Evolutionary conservation across 257 asterid genomes (phyloP).

Genomic region (Striga asiatica): DNA sequence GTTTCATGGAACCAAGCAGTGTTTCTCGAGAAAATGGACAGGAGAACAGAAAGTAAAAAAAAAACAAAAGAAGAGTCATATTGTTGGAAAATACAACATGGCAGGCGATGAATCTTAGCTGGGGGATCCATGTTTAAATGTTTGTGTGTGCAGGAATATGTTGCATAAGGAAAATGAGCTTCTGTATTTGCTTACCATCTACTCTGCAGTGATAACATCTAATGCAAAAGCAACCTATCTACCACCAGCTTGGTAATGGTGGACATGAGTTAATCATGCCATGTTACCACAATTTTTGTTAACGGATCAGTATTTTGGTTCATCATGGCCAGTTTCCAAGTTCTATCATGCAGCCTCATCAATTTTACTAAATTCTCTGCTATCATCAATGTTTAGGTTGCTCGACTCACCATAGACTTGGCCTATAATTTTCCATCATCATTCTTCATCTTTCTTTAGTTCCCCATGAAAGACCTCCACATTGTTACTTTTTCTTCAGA

Average conservation of each 20-base stretch:
- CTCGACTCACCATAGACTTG: slow-evolving; percentile 47
- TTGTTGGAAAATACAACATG: not conserved
- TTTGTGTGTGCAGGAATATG: slow-evolving; percentile 69
- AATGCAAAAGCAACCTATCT: slow-evolving; percentile 45
- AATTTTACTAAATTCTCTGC: slow-evolving; percentile 56
- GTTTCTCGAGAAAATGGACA: not conserved
- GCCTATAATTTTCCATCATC: slow-evolving; percentile 48
- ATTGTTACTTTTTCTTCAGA: slow-evolving; percentile 73
- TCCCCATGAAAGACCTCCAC: slow-evolving; percentile 76
- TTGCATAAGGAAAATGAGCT: slow-evolving; percentile 48
- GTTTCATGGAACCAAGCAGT: not conserved
- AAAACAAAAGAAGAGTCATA: not conserved
- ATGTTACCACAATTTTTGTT: slow-evolving; percentile 17
- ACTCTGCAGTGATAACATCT: slow-evolving; percentile 41
- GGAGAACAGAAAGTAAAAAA: too few species aligned
- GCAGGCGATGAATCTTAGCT: slow-evolving; percentile 13
- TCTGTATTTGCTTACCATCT: slow-evolving; percentile 47
- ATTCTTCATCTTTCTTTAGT: slow-evolving; percentile 51
- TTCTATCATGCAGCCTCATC: slow-evolving; percentile 65
- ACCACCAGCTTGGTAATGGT: slow-evolving; percentile 40
- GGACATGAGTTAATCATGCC: slow-evolving; percentile 23
- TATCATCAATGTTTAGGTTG: slow-evolving; percentile 75
- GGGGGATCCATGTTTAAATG: slow-evolving; percentile 36
- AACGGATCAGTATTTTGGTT: slow-evolving; percentile 27
- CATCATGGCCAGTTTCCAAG: slow-evolving; percentile 48